Conservation (phyloP, 2,329 filamentous ascomycete genomes). For the Stagonosporopsis vannaccii region DNA sequence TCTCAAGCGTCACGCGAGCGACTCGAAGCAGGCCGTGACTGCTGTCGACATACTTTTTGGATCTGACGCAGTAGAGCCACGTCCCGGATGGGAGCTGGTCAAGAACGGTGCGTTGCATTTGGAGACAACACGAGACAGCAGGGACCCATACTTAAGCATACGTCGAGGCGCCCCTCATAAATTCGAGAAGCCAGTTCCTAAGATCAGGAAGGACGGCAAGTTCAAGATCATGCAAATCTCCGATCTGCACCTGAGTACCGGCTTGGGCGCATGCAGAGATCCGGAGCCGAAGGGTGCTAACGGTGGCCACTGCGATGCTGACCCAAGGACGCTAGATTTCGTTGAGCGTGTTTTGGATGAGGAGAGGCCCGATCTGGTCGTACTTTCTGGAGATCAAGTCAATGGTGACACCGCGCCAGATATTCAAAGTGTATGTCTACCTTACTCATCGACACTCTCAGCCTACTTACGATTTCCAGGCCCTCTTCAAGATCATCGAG, state of each 20-base stretch:
- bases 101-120: constrained; percentile 71
- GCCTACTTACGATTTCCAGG: constrained; percentile 55
- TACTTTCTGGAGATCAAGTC: constrained; percentile 92
- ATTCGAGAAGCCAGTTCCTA: constrained; percentile 72
- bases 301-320: constrained; percentile 84
- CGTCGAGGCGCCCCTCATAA: constrained; percentile 73
- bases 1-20: constrained; percentile 73
- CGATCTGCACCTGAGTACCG: constrained; percentile 94
- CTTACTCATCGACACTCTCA: neutral
- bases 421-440: constrained; percentile 75
- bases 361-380: constrained; percentile 90
- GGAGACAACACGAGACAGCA: constrained; percentile 66
- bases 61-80: constrained; percentile 87
- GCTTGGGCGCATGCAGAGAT: constrained; percentile 84
- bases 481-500: constrained; percentile 91
- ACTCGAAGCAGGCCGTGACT: constrained; percentile 77
- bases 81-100: constrained; percentile 82
- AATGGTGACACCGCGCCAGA: constrained; percentile 94
- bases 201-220: constrained; percentile 85
- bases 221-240: constrained; percentile 98
- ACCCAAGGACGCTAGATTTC: constrained; percentile 90
- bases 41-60: constrained; percentile 88
- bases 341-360: constrained; percentile 83
- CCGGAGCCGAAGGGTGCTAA: constrained; percentile 77
- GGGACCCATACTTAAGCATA: constrained; percentile 78